Evolutionary conservation across 2,329 filamentous ascomycete species (phyloP), one percentile per base, ranked within the genome.

Genomic region (Ascomycota sp.): DNA sequence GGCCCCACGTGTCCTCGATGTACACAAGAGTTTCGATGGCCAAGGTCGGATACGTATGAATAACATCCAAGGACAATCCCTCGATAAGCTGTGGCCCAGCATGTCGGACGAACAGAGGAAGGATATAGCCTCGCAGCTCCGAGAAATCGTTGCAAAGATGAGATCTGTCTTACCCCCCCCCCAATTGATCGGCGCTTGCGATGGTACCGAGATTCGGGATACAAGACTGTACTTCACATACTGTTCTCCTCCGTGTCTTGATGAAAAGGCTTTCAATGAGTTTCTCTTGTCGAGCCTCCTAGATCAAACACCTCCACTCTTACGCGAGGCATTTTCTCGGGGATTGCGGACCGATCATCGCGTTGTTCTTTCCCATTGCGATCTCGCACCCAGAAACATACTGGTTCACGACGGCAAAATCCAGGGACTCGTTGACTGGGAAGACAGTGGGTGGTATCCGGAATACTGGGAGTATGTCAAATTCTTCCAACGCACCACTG

Each of bases 281-380:
- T 48, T 41, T 34, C 31, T 51, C 1, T 12, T 46, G 13, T 39
- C 38, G 0, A 24, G 32, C 4, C 37, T 51, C 2, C 37, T 33
- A 13, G 10, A 36, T 3, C 12, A 37, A 0, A 43, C 30, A 3
- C 47, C 48, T 2, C 25, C 38, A 6, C 32, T 38, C 0, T n/a
- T 52, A 4, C 38, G 36, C 2, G 33, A 30, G 10, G 41, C 48
- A 1, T 46, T 51, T 35, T 29, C 41, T 11, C 31, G 30, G 2
- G 43, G 43, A n/a, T 34, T 49, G 11, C 34, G 37, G 24, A 46
- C 42, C 0, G 27, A 43, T 12, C 47, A 55, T 39, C 41, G 41
- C n/a, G 43, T 55, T 26, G 51, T 59, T 1, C 59, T 69, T 37
- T 62, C 62, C 2, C 63, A 69, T 47, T 56, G 56, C 3, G 64